Percentiles rank a stretch among this genome's conserved stretches.
phyloP scores from a whole-genome alignment of 2,329 filamentous ascomycete genomes.

The Dothiorella sarmentorum region DNA sequence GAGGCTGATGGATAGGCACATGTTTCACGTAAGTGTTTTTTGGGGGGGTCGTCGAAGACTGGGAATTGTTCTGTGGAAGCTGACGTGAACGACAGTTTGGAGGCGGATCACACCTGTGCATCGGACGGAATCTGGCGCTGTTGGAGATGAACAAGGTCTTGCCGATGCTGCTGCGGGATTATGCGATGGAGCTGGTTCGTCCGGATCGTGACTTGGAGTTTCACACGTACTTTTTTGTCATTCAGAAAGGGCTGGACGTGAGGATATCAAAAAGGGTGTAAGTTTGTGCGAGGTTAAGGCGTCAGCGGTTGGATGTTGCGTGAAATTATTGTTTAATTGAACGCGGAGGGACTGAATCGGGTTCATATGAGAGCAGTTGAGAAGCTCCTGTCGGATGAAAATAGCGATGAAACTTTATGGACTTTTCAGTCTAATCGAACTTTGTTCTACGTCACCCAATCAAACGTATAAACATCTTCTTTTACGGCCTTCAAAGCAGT shows the following conservation, averaged over 20 bases:
- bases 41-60: background rate
- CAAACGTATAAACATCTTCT: no score
- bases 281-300: no score
- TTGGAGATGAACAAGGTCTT: conserved; percentile 32
- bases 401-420: no score
- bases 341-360: no score
- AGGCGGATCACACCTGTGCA: conserved; percentile 32
- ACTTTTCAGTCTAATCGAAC: no score
- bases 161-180: conserved; percentile 26
- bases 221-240: conserved; percentile 59
- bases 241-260: conserved; percentile 56
- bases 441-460: no score
- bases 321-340: no score
- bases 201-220: conserved; percentile 50
- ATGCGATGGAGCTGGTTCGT: conserved; percentile 50
- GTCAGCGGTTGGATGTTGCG: no score
- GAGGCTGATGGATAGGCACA: conserved; percentile 29
- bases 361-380: no score
- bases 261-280: conserved; percentile 40
- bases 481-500: no score
- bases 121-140: conserved; percentile 30
- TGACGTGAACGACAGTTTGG: conserved; percentile 27
- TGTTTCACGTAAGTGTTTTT: conserved; percentile 23
- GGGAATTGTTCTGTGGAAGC: background rate
- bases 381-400: no score